A percentile compares a stretch with the other conserved stretches of the same genome.
Conservation (phyloP, 177 flowering plant genomes). For the Vitis hybrid region DNA sequence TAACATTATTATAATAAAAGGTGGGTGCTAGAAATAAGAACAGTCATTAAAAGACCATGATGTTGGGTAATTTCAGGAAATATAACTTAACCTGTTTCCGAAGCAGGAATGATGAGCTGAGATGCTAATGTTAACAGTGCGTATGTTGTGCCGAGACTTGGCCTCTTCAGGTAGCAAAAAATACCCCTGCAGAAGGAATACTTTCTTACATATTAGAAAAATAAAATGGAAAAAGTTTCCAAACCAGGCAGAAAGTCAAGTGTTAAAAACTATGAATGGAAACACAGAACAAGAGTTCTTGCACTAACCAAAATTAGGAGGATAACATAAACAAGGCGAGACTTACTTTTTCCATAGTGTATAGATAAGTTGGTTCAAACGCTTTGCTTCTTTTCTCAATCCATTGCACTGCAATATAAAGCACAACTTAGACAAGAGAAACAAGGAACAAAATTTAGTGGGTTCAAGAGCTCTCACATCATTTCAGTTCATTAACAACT, state of each 20-base stretch:
- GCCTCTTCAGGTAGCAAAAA: slow-evolving; percentile 90
- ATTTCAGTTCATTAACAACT: not conserved
- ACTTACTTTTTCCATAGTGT: slow-evolving; percentile 86
- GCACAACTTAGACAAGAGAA: slow-evolving; percentile 10
- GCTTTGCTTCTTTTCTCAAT: slow-evolving; percentile 73
- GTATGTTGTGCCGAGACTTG: slow-evolving; percentile 68
- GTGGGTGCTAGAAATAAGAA: too few relatives aligned
- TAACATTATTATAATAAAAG: too few relatives aligned
- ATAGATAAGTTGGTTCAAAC: slow-evolving; percentile 89
- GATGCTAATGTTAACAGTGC: slow-evolving; percentile 78
- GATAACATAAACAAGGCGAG: not conserved
- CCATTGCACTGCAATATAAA: slow-evolving; percentile 69
- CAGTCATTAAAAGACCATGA: too few relatives aligned
- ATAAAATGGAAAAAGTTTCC: not conserved
- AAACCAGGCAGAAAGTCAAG: not conserved
- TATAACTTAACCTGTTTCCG: slow-evolving; percentile 82
- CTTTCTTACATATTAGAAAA: not conserved
- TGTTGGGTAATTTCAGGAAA: not conserved
- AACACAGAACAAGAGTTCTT: not conserved
- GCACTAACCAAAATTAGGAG: not conserved
- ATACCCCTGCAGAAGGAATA: slow-evolving; percentile 61
- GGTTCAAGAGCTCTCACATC: not conserved
- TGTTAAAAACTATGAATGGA: too few relatives aligned
- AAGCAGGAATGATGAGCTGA: slow-evolving; percentile 91
- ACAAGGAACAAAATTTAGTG: not conserved